A percentile compares a stretch with the other conserved stretches of the same genome.
Conservation (phyloP, 805 yeast genomes). For the Hanseniaspora taiwanica region DNA sequence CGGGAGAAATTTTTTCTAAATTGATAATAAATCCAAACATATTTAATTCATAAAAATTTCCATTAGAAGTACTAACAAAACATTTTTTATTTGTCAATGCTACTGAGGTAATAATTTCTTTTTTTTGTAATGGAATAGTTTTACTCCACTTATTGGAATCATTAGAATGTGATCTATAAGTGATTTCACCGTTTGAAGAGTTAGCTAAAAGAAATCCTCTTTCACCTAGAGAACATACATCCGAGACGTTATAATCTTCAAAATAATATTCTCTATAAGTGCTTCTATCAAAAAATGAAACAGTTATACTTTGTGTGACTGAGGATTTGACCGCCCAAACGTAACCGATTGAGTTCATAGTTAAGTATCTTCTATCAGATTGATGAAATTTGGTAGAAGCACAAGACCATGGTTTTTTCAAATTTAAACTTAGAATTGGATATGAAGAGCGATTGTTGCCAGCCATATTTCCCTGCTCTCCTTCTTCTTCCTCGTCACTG, state of each 20-base stretch:
- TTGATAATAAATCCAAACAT: slow-evolving; percentile 59
- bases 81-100: slow-evolving; percentile 51
- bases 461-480: slow-evolving; percentile 53
- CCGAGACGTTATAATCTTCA: slow-evolving; percentile 58
- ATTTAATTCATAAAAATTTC: slow-evolving; percentile 61
- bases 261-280: slow-evolving; percentile 72
- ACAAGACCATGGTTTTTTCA: slow-evolving; percentile 60
- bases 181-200: slow-evolving; percentile 34
- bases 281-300: slow-evolving; percentile 73
- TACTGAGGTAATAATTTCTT: slow-evolving; percentile 54
- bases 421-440: no score
- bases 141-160: slow-evolving; percentile 61
- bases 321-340: slow-evolving; percentile 60
- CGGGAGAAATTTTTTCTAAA: slow-evolving; percentile 58
- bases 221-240: slow-evolving; percentile 59
- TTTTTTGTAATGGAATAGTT: slow-evolving; percentile 33
- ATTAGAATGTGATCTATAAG: slow-evolving; percentile 58
- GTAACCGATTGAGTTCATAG: slow-evolving; percentile 72
- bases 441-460: no score
- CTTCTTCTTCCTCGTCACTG: slow-evolving; percentile 35
- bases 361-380: slow-evolving; percentile 56
- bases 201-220: slow-evolving; percentile 54
- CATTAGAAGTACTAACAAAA: slow-evolving; percentile 61
- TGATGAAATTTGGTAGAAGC: slow-evolving; percentile 78
- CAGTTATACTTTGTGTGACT: slow-evolving; percentile 59